Conservation (phyloP, 768 basidiomycete genomes). For the Xerocomellus intermedius region DNA sequence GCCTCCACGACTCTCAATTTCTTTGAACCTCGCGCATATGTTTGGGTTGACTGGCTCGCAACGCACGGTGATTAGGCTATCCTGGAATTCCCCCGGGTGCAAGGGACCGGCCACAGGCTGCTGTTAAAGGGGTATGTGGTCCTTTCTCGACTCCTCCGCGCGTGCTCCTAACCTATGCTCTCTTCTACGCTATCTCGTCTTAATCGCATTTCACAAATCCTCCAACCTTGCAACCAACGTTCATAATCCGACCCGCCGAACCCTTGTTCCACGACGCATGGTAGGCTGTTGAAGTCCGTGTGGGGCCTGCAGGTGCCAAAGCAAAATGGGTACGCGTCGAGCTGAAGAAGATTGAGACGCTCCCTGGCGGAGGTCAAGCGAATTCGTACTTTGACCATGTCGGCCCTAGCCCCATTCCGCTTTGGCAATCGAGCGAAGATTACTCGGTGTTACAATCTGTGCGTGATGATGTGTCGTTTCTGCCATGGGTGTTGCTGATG, state of each 20-base stretch:
- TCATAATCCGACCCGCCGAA: background rate
- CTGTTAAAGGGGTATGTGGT: conserved; percentile 77
- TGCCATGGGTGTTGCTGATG: background rate
- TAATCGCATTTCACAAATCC: conserved; percentile 1
- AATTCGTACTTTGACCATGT: conserved; percentile 80
- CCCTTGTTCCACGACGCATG: background rate
- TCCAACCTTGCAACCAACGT: conserved; percentile 4
- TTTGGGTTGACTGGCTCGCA: background rate
- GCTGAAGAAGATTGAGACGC: conserved; percentile 84
- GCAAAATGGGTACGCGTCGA: conserved; percentile 92
- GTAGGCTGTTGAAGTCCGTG: conserved; percentile 84
- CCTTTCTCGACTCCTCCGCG: background rate
- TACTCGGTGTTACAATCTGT: conserved; percentile 70
- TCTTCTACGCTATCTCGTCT: background rate
- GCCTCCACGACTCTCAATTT: background rate
- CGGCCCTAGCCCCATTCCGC: conserved; percentile 74
- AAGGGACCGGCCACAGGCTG: conserved; percentile 74
- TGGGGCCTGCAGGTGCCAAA: conserved; percentile 72
- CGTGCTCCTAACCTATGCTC: conserved; percentile 3
- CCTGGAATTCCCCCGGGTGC: conserved; percentile 84
- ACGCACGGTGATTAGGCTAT: conserved; percentile 51
- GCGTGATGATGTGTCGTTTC: conserved; percentile 16
- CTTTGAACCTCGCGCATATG: background rate
- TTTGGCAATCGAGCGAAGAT: conserved; percentile 82
- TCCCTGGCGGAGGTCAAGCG: conserved; percentile 64